phyloP scores from a whole-genome alignment of 179 eudicot genomes.

The Monotropa hypopitys region DNA sequence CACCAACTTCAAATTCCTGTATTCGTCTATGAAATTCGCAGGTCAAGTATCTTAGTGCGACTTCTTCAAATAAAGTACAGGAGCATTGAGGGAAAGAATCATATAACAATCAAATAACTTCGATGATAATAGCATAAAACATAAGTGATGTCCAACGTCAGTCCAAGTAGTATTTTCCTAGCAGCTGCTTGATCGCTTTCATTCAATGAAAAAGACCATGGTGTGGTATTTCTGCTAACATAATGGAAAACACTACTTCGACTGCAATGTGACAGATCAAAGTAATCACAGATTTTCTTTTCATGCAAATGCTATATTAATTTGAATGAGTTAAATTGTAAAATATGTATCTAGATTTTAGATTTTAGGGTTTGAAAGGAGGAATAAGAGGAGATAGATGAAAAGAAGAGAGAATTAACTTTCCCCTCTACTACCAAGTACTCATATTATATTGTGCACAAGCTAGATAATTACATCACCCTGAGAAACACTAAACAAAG shows the following conservation, averaged over 20 bases:
- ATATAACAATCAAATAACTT: not conserved
- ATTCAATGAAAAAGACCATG: not conserved
- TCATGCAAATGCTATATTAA: not conserved
- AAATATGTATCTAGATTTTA: too few relatives aligned
- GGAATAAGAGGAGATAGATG: too few relatives aligned
- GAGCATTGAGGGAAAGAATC: not conserved
- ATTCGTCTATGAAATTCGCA: slow-evolving; percentile 27
- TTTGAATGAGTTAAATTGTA: not conserved
- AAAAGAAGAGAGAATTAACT: too few relatives aligned
- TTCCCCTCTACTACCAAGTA: too few relatives aligned
- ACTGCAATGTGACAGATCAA: not conserved
- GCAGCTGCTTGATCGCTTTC: too few relatives aligned
- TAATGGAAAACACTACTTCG: not conserved
- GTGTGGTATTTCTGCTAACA: not conserved
- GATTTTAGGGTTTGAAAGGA: too few relatives aligned
- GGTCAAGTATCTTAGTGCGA: not conserved
- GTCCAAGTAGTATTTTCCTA: too few relatives aligned
- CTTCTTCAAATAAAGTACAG: not conserved
- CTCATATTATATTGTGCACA: too few relatives aligned
- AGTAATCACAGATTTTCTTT: not conserved
- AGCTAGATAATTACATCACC: too few relatives aligned
- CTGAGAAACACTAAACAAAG: too few relatives aligned
- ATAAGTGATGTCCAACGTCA: not conserved
- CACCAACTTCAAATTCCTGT: slow-evolving; percentile 65
- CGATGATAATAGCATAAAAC: not conserved